Conservation (phyloP, 345 rosid genomes). For the Eucalyptus marginata region DNA sequence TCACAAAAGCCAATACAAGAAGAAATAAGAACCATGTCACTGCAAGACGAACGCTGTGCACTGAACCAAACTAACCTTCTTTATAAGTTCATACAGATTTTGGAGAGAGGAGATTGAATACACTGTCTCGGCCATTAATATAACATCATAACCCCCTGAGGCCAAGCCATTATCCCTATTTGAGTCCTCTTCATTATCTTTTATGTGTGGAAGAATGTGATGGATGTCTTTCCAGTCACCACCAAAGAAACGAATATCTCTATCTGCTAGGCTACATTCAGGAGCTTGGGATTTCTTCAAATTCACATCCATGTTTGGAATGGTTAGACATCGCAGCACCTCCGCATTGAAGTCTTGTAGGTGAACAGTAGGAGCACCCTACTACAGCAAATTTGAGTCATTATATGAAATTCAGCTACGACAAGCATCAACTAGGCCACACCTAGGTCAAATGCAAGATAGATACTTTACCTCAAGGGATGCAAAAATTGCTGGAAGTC, state of each 20-base stretch:
- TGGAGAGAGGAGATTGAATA: constrained; percentile 61
- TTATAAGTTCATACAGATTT: constrained; percentile 56
- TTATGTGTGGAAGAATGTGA: constrained; percentile 40
- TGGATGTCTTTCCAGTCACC: constrained; percentile 86
- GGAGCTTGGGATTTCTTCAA: constrained; percentile 4
- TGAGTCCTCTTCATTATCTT: constrained; percentile 14
- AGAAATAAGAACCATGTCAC: neutral
- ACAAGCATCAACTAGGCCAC: neutral
- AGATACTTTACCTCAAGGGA: constrained; percentile 52
- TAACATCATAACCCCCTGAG: constrained; percentile 47
- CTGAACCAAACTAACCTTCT: constrained; percentile 33
- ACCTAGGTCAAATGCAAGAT: neutral
- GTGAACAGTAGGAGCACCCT: constrained; percentile 67
- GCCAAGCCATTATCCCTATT: neutral
- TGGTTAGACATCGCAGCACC: constrained; percentile 73
- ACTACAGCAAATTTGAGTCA: neutral
- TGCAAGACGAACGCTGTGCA: neutral
- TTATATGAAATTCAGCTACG: neutral
- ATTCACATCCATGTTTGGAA: constrained; percentile 64
- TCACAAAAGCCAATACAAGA: neutral
- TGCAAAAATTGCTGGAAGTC: constrained; percentile 78
- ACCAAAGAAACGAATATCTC: constrained; percentile 45
- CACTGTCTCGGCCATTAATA: constrained; percentile 90
- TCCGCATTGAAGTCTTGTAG: constrained; percentile 92
- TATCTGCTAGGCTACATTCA: neutral